Evolutionary conservation across 805 yeast species (phyloP).

Genomic region (Maudiozyma saulgeensis): DNA sequence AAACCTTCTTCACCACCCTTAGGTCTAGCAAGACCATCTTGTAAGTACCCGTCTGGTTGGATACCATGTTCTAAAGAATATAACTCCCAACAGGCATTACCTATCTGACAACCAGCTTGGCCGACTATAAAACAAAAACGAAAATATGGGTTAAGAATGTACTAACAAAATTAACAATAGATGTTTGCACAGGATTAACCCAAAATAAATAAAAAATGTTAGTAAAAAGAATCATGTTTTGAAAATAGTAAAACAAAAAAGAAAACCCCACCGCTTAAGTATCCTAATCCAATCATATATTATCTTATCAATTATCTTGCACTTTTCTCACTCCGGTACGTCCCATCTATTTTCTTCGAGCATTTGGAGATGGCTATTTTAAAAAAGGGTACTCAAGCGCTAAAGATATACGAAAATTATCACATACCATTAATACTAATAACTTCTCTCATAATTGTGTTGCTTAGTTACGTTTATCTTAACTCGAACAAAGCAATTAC

Average conservation of each 20-base stretch:
- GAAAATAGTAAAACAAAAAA: too few relatives aligned
- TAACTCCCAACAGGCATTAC: conserved; percentile 98
- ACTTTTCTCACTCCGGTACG: too few relatives aligned
- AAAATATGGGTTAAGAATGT: background rate
- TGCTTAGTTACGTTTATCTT: background rate
- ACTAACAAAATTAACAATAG: background rate
- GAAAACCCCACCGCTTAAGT: too few relatives aligned
- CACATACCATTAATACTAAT: conserved; percentile 56
- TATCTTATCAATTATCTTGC: too few relatives aligned
- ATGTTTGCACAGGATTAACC: background rate
- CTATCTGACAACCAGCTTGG: conserved; percentile 97
- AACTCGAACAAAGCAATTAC: too few relatives aligned
- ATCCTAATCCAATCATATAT: too few relatives aligned
- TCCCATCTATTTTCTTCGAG: background rate
- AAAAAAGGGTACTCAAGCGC: background rate
- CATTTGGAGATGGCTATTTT: background rate
- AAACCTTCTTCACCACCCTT: conserved; percentile 96
- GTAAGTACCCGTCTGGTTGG: conserved; percentile 83
- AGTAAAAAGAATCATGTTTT: background rate
- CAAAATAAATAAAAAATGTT: background rate
- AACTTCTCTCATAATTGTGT: conserved; percentile 69
- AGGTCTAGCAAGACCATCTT: conserved; percentile 71
- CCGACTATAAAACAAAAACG: conserved; percentile 33
- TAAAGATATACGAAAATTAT: background rate
- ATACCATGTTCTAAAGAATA: conserved; percentile 97